These are phyloP conservation scores for Herpetospermum pedunculosum DNA, from an alignment of 306 rosid genomes.

Conservation along the genomic window DNA sequence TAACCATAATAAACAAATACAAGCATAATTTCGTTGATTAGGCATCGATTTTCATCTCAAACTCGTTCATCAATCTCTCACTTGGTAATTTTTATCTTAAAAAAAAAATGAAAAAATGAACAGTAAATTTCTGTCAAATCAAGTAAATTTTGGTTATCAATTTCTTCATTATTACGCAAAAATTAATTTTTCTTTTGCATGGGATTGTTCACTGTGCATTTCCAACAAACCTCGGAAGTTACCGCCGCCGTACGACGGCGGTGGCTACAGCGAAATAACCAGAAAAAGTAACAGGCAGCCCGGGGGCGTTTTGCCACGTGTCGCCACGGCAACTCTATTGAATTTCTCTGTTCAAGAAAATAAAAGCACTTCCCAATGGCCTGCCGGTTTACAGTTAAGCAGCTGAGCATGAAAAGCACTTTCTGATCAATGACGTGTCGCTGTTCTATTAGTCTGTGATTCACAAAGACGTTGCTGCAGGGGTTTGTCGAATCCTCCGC, in stretches of 20 bases:
- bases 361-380: background rate
- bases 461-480: background rate
- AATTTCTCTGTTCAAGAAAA: background rate
- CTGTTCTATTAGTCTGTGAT: background rate
- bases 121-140: background rate
- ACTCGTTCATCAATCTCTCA: no score
- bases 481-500: background rate
- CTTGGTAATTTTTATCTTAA: no score
- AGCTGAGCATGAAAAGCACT: background rate
- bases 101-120: no score
- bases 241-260: background rate
- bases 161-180: background rate
- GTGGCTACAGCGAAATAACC: background rate
- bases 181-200: background rate
- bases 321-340: background rate
- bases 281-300: background rate
- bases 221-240: background rate
- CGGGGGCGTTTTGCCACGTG: slow-evolving; percentile 4
- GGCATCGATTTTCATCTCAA: no score
- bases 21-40: no score
- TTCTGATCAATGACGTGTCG: background rate
- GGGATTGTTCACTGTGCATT: slow-evolving; percentile 5
- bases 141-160: background rate
- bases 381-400: background rate
- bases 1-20: no score